Evolutionary conservation across 208 protist genomes (phyloP).

Genomic region (Acanthamoeba healyi): DNA sequence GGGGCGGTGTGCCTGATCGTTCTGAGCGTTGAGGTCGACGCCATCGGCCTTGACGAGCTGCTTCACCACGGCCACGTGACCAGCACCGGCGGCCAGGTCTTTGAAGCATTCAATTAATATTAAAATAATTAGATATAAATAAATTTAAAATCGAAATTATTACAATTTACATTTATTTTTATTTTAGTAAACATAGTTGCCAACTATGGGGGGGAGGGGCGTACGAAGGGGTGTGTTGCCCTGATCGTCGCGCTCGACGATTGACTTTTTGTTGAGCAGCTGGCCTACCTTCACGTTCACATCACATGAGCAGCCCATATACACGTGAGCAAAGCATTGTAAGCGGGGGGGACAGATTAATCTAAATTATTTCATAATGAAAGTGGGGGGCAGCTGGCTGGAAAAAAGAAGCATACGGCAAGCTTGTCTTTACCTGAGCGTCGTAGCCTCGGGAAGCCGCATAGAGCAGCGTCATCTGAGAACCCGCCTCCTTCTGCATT

Average conservation of each 20-base stretch:
- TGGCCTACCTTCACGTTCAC: not conserved
- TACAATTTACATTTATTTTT: not conserved
- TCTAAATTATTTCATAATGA: not conserved
- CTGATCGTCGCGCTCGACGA: constrained; percentile 29
- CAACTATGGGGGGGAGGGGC: not conserved
- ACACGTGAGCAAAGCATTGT: not conserved
- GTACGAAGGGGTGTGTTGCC: constrained; percentile 66
- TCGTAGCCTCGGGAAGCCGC: constrained; percentile 53
- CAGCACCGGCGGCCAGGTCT: constrained; percentile 46
- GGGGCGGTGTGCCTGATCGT: not conserved
- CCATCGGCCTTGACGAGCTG: constrained; percentile 50
- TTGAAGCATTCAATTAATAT: not conserved
- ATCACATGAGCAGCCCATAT: too few species aligned
- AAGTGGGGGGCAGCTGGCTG: too few species aligned
- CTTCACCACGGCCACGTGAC: constrained; percentile 56
- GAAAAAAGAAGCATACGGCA: not conserved
- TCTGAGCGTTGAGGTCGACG: constrained; percentile 63
- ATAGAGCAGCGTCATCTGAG: constrained; percentile 63
- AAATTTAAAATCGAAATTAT: too few species aligned
- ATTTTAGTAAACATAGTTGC: not conserved
- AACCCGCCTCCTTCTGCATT: constrained; percentile 19
- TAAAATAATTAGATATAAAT: not conserved
- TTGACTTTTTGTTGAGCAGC: constrained; percentile 35
- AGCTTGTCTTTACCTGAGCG: not conserved
- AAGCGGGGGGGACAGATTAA: not conserved